Evolutionary conservation across 768 basidiomycete species (phyloP).

Genomic region (Russula ochroleuca): DNA sequence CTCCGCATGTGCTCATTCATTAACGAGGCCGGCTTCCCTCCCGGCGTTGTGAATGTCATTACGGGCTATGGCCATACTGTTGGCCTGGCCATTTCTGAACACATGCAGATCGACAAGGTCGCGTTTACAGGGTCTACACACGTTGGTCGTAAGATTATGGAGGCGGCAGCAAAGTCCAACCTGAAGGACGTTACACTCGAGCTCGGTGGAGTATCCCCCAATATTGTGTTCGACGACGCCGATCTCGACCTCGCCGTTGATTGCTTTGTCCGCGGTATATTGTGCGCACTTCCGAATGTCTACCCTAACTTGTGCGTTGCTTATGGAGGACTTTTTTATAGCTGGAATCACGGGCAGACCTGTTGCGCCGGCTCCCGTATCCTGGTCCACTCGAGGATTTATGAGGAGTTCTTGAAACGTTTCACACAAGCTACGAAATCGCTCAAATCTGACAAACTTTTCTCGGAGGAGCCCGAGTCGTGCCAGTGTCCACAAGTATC

Average conservation of each 20-base stretch:
- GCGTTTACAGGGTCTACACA: too few relatives aligned
- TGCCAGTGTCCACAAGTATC: constrained; percentile 80
- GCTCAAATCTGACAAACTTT: constrained; percentile 65
- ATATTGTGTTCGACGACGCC: constrained; percentile 51
- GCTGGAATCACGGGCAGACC: constrained; percentile 70
- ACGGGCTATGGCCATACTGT: too few relatives aligned
- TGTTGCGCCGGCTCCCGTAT: constrained; percentile 82
- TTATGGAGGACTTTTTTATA: constrained; percentile 27
- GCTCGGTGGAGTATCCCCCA: too few relatives aligned
- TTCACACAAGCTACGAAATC: constrained; percentile 46
- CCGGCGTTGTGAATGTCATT: too few relatives aligned
- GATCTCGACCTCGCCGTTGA: constrained; percentile 53
- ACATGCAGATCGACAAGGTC: too few relatives aligned
- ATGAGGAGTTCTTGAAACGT: constrained; percentile 65
- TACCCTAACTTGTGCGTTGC: too few relatives aligned
- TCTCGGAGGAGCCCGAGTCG: constrained; percentile 38
- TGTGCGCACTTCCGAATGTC: constrained; percentile 36
- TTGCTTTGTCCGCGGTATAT: constrained; percentile 57
- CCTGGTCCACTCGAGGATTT: constrained; percentile 72
- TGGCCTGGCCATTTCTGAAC: too few relatives aligned
- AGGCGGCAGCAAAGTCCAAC: too few relatives aligned
- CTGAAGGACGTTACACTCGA: too few relatives aligned
- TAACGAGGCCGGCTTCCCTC: too few relatives aligned
- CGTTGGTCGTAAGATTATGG: too few relatives aligned
- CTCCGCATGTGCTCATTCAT: too few relatives aligned